Evolutionary conservation across 306 rosid genomes (phyloP).

Genomic region (Psophocarpus tetragonolobus): DNA sequence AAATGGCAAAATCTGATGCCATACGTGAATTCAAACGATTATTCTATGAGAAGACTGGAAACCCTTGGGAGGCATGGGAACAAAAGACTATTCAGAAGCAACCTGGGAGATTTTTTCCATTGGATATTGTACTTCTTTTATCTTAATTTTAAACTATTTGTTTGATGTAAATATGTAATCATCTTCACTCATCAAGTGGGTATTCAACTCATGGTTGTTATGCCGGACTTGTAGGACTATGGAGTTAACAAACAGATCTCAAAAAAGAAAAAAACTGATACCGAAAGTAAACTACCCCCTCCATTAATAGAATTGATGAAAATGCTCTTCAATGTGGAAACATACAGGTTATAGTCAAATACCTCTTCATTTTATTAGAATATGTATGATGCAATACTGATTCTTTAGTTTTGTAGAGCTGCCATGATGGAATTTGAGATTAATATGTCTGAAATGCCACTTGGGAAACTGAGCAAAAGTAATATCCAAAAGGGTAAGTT

Average conservation of each 20-base stretch:
- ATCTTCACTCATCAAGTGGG: constrained; percentile 6
- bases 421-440: constrained; percentile 99
- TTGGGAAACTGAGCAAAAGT: constrained; percentile 90
- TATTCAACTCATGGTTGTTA: constrained; percentile 28
- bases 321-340: constrained; percentile 92
- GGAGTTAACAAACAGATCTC: constrained; percentile 76
- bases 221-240: constrained; percentile 67
- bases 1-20: constrained; percentile 76
- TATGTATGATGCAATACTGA: constrained; percentile 42
- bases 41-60: constrained; percentile 95
- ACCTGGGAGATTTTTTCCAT: constrained; percentile 95
- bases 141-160: constrained; percentile 18
- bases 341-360: constrained; percentile 71
- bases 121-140: constrained; percentile 73
- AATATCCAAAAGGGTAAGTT: constrained; percentile 83
- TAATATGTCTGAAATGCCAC: constrained; percentile 98
- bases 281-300: constrained; percentile 66
- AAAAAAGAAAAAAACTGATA: constrained; percentile 49
- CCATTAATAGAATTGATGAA: constrained; percentile 81
- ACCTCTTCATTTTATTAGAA: constrained; percentile 16
- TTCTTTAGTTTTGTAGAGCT: constrained; percentile 65
- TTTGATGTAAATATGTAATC: background rate
- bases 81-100: constrained; percentile 76
- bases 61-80: constrained; percentile 99
- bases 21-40: constrained; percentile 75